These are phyloP conservation scores for Xylona heveae DNA, from an alignment of 495 filamentous ascomycete genomes.

Conservation along the genomic window DNA sequence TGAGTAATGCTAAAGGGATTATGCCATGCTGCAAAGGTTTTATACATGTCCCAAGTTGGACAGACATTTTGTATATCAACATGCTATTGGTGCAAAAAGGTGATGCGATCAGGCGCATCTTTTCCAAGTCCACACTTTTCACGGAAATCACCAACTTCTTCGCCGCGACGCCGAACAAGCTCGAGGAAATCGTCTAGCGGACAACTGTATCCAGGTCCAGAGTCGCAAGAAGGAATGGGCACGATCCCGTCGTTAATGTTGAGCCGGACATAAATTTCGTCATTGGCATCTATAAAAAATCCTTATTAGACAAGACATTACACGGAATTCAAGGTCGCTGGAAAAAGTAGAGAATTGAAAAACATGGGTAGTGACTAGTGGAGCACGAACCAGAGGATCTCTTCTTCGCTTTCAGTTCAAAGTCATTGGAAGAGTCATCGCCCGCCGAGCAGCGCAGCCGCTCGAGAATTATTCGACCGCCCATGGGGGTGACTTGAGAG, in stretches of 20 bases:
- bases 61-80: not conserved
- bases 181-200: slow-evolving; percentile 22
- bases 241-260: slow-evolving; percentile 38
- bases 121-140: slow-evolving; percentile 18
- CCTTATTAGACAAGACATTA: no score
- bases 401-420: slow-evolving; percentile 4
- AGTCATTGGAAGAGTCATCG: not conserved
- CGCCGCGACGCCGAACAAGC: slow-evolving; percentile 16
- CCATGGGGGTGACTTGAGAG: slow-evolving; percentile 35
- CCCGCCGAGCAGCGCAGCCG: slow-evolving; percentile 20
- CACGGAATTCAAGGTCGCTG: no score
- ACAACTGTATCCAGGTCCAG: slow-evolving; percentile 31
- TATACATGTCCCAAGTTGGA: no score
- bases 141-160: slow-evolving; percentile 19
- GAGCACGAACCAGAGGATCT: no score
- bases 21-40: no score
- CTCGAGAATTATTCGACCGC: slow-evolving; percentile 33
- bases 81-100: slow-evolving; percentile 21
- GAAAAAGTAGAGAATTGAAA: no score
- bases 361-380: no score
- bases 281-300: slow-evolving; percentile 5
- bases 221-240: slow-evolving; percentile 24
- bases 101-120: slow-evolving; percentile 17
- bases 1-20: no score
- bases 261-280: slow-evolving; percentile 23